Base-by-base conservation (phyloP, 1,139 yeast species). In the Eremothecium gossypii region DNA sequence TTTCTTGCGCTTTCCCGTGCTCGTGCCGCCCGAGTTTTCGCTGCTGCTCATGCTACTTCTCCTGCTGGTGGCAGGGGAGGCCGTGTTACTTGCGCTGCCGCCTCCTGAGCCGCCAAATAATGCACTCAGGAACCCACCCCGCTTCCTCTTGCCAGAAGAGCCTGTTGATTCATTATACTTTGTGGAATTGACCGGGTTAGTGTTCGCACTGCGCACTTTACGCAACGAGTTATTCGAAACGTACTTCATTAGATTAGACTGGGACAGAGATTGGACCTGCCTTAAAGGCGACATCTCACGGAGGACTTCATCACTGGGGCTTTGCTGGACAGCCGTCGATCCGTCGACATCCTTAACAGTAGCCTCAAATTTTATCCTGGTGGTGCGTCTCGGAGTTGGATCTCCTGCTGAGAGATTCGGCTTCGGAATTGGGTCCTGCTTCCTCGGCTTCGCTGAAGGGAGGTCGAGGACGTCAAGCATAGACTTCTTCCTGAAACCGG, bases 341-440 rank as follows among this genome's bases (percentile, higher is more conserved):
- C 53, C 54, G 30, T 50, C 53, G 17, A 31, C 42, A 8, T 42
- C 26, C 12, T 46, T 46, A 7, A 51, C 55, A 23, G 45, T 41
- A 3, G 53, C 41, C 4, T 53, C 55, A 36, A 53, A 53, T 36
- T 49, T 49, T 11, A 52, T 52, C 33, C 46, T 52, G 10, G 51
- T 29, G 44, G 43, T 23, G 40, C 44, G 33, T 28, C 31, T 27
- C 38, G 29, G 13, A 42, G 35, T 4, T 26, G 36, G 35, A 27
- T 37, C 36, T 4, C 28, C 28, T 17, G 23, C 23, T 17, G 23
- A 17, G 23, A 17, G 23, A 17, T 17, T 17, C 23, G 23, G 23
- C 23, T 17, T 17, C 23, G 23, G 23, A 17, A 17, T 17, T 10
- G 43, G 36, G 13, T 26, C 11, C 9, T 30, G 26, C 3, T n/a